phyloP scores from a whole-genome alignment of 2,329 filamentous ascomycete genomes.

The Mariannaea elegans region DNA sequence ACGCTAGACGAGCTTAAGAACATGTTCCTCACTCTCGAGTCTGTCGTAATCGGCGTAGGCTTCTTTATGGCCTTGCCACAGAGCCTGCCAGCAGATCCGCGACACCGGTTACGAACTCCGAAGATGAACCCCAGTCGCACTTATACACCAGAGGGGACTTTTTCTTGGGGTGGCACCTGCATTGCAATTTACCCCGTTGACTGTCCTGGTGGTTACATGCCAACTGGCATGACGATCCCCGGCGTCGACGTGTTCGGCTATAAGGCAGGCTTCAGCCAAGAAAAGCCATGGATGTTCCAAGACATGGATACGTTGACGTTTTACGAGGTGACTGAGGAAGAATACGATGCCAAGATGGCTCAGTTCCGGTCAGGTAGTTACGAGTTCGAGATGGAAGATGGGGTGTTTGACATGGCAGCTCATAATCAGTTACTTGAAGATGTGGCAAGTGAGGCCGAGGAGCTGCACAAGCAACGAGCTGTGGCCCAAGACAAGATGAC shows the following conservation, averaged over 20 bases:
- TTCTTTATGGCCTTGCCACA: slow-evolving; percentile 52
- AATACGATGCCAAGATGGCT: slow-evolving; percentile 41
- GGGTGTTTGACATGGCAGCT: slow-evolving; percentile 39
- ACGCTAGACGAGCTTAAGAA: slow-evolving; percentile 43
- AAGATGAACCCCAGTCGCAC: slow-evolving; percentile 48
- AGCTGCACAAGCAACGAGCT: slow-evolving; percentile 5
- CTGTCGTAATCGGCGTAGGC: slow-evolving; percentile 42
- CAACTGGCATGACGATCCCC: slow-evolving; percentile 44
- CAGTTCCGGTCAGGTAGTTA: slow-evolving; percentile 45
- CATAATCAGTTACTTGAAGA: slow-evolving; percentile 41
- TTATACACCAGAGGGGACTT: slow-evolving; percentile 47
- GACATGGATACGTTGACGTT: slow-evolving; percentile 48
- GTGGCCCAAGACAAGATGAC: slow-evolving; percentile 16
- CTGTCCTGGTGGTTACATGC: slow-evolving; percentile 51
- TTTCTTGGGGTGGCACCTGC: slow-evolving; percentile 48
- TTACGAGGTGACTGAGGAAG: slow-evolving; percentile 44
- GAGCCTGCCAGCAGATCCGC: slow-evolving; percentile 42
- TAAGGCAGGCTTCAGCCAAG: slow-evolving; percentile 40
- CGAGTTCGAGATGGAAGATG: slow-evolving; percentile 44
- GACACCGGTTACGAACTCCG: slow-evolving; percentile 42
- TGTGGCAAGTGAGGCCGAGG: slow-evolving; percentile 33
- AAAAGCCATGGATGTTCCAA: slow-evolving; percentile 48
- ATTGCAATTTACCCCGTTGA: slow-evolving; percentile 50
- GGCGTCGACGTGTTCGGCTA: slow-evolving; percentile 47
- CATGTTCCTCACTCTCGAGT: slow-evolving; percentile 41